Evolutionary conservation across 768 basidiomycete species (phyloP).

Genomic region (Boletus reticuloceps): DNA sequence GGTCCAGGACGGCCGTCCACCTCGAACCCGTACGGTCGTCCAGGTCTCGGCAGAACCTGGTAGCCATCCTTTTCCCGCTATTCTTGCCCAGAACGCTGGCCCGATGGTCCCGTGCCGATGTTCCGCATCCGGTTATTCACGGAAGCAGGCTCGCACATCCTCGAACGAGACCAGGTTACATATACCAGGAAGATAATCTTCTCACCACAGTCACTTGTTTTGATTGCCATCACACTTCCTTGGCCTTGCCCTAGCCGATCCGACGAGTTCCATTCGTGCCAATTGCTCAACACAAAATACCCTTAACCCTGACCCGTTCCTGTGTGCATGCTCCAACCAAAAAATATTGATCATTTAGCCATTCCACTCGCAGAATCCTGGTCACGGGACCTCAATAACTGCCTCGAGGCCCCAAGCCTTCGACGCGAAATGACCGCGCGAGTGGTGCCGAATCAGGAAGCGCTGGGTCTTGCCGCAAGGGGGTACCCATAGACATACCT

Average conservation of each 20-base stretch:
- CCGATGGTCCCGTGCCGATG: slow-evolving; percentile 22
- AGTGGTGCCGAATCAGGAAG: slow-evolving; percentile 11
- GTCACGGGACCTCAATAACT: slow-evolving; percentile 24
- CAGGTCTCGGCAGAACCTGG: slow-evolving; percentile 15
- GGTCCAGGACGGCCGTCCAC: slow-evolving; percentile 20
- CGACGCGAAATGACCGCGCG: slow-evolving; percentile 32
- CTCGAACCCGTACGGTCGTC: slow-evolving; percentile 15
- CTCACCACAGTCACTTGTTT: slow-evolving; percentile 7
- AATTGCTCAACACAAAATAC: background rate
- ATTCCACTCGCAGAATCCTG: background rate
- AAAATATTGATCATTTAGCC: slow-evolving; percentile 5
- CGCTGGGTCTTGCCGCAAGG: slow-evolving; percentile 4
- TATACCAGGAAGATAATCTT: background rate
- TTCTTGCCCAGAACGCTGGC: slow-evolving; percentile 9
- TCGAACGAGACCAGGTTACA: too few species aligned
- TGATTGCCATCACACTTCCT: too few species aligned
- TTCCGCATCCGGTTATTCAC: slow-evolving; percentile 20
- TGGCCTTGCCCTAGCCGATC: slow-evolving; percentile 14
- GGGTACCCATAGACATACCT: too few species aligned
- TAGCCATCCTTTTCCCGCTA: slow-evolving; percentile 12
- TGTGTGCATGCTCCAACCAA: slow-evolving; percentile 11
- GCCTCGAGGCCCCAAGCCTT: slow-evolving; percentile 30
- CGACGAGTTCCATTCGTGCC: slow-evolving; percentile 10
- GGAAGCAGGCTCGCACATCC: background rate
- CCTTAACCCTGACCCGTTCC: slow-evolving; percentile 27